Evolutionary conservation across 257 asterid genomes (phyloP).

Genomic region (Capsicum rhomboideum): DNA sequence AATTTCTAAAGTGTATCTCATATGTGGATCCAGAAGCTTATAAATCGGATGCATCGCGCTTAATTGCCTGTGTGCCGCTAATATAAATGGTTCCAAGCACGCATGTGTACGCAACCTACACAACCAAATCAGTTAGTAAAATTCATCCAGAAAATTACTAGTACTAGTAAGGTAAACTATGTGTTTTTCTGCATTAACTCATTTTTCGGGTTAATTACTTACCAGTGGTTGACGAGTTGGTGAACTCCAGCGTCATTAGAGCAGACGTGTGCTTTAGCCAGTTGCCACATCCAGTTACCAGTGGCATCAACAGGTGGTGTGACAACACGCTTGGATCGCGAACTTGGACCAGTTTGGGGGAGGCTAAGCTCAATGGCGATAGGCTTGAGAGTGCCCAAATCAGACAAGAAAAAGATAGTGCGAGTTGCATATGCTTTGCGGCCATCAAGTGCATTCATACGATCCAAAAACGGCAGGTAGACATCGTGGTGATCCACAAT

Average conservation of each 20-base stretch:
- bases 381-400: constrained; percentile 73
- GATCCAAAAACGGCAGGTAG: constrained; percentile 74
- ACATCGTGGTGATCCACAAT: constrained; percentile 79
- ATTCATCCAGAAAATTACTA: neutral
- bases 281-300: constrained; percentile 74
- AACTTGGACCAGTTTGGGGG: constrained; percentile 36
- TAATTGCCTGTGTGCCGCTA: constrained; percentile 92
- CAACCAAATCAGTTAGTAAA: neutral
- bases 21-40: constrained; percentile 93
- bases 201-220: constrained; percentile 1
- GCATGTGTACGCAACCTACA: constrained; percentile 92
- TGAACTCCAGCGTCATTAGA: constrained; percentile 99
- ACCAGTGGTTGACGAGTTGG: constrained; percentile 97
- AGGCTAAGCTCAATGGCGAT: constrained; percentile 86
- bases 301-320: constrained; percentile 77
- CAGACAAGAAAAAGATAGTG: constrained; percentile 63
- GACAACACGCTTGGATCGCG: constrained; percentile 56
- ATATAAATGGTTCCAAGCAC: constrained; percentile 70
- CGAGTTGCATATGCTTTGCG: constrained; percentile 88
- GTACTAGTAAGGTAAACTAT: neutral
- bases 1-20: constrained; percentile 93
- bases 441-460: constrained; percentile 80
- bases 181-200: neutral
- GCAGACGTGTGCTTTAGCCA: constrained; percentile 92
- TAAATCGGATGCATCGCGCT: constrained; percentile 94